Percentiles rank a stretch among this genome's conserved stretches.
phyloP scores from a whole-genome alignment of 805 yeast species.

The Cyberlindnera misumaiensis region DNA sequence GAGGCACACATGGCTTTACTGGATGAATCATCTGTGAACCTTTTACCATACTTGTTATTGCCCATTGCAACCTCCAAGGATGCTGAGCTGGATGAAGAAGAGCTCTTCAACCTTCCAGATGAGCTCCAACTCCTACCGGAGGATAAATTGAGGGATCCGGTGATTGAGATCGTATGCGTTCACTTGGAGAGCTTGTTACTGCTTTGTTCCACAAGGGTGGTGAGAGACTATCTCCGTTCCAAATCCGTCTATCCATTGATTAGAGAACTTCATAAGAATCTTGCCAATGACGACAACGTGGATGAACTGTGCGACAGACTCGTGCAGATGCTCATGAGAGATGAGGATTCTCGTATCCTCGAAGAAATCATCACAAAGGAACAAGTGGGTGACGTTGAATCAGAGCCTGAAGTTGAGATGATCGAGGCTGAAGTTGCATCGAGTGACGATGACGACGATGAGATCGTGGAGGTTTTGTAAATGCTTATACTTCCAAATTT shows the following conservation, averaged over 20 bases:
- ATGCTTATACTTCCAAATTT: not conserved
- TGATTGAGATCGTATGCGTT: slow-evolving; percentile 52
- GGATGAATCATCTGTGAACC: slow-evolving; percentile 54
- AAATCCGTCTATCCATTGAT: slow-evolving; percentile 81
- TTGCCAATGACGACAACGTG: slow-evolving; percentile 39
- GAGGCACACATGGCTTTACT: slow-evolving; percentile 56
- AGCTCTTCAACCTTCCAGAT: slow-evolving; percentile 80
- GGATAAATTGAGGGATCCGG: slow-evolving; percentile 73
- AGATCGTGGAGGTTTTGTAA: slow-evolving; percentile 11
- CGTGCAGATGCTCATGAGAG: slow-evolving; percentile 90
- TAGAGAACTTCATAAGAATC: slow-evolving; percentile 73
- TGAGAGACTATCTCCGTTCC: slow-evolving; percentile 72
- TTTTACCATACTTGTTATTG: slow-evolving; percentile 73
- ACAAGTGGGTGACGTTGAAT: slow-evolving; percentile 38
- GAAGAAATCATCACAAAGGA: slow-evolving; percentile 43
- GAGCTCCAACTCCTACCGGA: slow-evolving; percentile 74
- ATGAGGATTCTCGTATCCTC: slow-evolving; percentile 50
- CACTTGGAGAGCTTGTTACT: slow-evolving; percentile 78
- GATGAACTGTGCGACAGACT: slow-evolving; percentile 69
- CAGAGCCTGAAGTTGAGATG: slow-evolving; percentile 19
- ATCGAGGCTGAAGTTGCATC: slow-evolving; percentile 13
- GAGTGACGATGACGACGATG: slow-evolving; percentile 19
- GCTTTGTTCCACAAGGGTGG: slow-evolving; percentile 65
- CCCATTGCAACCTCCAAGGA: slow-evolving; percentile 77
- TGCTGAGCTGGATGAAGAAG: slow-evolving; percentile 70